Evolutionary conservation across 331 rosid genomes (phyloP), one percentile per base, ranked within the genome.

Genomic region (Phaseolus coccineus): DNA sequence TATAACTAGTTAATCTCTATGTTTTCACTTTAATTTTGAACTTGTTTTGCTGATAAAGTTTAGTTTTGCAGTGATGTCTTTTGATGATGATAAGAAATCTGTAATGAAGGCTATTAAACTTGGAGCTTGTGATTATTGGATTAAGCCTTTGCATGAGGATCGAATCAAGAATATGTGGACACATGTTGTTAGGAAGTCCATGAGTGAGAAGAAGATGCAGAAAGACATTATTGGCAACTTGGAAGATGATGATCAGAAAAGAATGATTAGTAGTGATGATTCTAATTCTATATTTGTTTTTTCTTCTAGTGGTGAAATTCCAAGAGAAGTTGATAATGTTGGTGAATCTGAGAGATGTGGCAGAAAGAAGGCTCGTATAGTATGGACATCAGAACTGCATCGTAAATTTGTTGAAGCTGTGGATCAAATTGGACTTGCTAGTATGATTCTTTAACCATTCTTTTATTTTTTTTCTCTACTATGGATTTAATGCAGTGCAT

Each of bases 81-180:
- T 67, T 47, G 96, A 90, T 73, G 87, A 79, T 8, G 65, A 84
- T 40, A 66, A 76, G 55, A 78, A 80, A 56, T 80, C 73, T 15
- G 84, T 81, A 8, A 79, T 85, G 88, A 83, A 71, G 79, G 85
- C 94, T 37, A 33, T 92, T 12, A 74, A 28, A 56, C 78, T 87
- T n/a, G 97, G 97, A 25, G 97, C 97, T n/a, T 85, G 94, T 12
- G 90, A 86, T 64, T 92, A 87, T 85, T 76, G 89, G 71, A 76
- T 74, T 14, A 92, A 92, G 73, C 98, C 98, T 1, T 69, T 92
- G 6, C 78, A 80, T 22, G 87, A 85, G 75, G 84, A 83, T 51
- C 90, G 88, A 33, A 16, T 94, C 31, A 84, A 33, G 66, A 85
- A 82, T 12, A 81, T 94, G 46, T 94, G 98, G 98, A 94, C 85